Evolutionary conservation across 441 rosid species (phyloP).

Genomic region (Euphorbia schlechtendalii): DNA sequence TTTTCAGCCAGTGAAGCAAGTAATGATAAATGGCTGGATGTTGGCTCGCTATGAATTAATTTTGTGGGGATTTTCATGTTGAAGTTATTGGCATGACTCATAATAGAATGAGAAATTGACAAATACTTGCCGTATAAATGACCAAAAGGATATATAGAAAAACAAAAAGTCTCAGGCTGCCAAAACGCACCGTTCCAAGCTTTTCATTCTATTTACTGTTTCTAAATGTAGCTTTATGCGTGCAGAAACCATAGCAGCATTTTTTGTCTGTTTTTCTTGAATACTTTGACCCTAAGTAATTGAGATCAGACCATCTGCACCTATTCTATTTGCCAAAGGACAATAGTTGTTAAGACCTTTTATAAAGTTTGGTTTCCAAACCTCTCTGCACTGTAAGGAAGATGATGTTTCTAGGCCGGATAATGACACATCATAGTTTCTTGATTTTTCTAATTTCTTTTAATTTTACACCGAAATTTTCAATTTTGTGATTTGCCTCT

Average conservation of each 20-base stretch:
- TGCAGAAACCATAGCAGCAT: neutral
- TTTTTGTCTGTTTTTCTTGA: neutral
- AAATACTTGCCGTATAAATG: neutral
- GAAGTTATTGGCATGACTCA: neutral
- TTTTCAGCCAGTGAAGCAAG: neutral
- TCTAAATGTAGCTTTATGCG: neutral
- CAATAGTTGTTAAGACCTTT: no score
- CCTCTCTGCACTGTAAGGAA: no score
- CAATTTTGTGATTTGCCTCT: no score
- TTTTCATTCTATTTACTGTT: neutral
- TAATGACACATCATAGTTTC: no score
- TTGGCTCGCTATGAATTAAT: neutral
- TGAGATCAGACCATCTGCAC: no score
- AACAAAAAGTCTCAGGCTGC: neutral
- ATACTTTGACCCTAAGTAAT: no score
- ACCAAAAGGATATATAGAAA: neutral
- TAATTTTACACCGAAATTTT: no score
- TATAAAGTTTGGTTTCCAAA: no score
- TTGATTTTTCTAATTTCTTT: no score
- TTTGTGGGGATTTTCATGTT: no score
- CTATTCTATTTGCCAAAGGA: no score
- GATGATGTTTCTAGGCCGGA: neutral
- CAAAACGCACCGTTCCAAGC: neutral
- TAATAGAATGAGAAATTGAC: neutral
- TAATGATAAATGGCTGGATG: neutral